Evolutionary conservation across 2,329 filamentous ascomycete genomes (phyloP).

Genomic region (Xylariales sp.): DNA sequence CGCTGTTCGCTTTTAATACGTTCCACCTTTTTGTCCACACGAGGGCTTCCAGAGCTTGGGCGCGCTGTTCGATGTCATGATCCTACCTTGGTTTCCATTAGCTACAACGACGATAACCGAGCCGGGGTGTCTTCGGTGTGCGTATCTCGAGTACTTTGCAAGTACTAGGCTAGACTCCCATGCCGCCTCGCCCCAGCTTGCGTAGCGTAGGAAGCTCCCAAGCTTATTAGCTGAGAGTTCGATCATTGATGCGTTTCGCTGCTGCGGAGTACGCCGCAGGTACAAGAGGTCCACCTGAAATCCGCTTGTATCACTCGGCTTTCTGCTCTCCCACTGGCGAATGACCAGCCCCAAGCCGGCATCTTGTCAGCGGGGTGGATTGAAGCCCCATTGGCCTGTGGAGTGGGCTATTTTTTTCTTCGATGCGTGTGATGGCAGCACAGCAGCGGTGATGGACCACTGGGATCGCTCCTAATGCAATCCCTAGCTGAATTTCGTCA

Average conservation of each 20-base stretch:
- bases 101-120: conserved; percentile 8
- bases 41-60: too few species aligned
- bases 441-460: neutral
- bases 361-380: neutral
- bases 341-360: neutral
- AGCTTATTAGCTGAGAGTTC: too few species aligned
- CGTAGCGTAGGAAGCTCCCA: neutral
- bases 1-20: conserved; percentile 7
- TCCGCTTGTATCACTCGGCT: too few species aligned
- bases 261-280: conserved; percentile 3
- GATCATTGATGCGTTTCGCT: too few species aligned
- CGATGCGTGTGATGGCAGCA: neutral
- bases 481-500: neutral
- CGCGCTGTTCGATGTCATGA: conserved; percentile 8
- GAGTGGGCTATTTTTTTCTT: neutral
- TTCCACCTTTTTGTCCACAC: conserved; percentile 2
- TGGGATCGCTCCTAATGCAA: neutral
- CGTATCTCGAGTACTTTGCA: conserved; percentile 5
- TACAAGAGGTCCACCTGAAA: too few species aligned
- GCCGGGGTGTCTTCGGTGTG: conserved; percentile 7
- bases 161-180: conserved; percentile 1
- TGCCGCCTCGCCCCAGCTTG: neutral
- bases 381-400: conserved; percentile 1
- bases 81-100: conserved; percentile 9
- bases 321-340: conserved; percentile 6